Conservation (phyloP, 2,329 filamentous ascomycete genomes). For the Aphanoascus verrucosus region DNA sequence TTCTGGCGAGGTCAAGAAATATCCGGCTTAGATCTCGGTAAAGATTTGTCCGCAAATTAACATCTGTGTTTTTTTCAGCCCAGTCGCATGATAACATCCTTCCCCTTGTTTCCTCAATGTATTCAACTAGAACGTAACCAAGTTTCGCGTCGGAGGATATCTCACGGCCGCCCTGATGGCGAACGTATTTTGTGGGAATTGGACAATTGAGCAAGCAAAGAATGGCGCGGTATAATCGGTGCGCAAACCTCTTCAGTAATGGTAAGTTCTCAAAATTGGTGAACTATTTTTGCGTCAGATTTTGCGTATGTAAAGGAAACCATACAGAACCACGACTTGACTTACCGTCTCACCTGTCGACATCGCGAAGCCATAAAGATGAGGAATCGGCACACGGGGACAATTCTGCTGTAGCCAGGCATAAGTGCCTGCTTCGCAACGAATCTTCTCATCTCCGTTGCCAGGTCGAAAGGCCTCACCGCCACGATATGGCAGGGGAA, state of each 20-base stretch:
- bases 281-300: neutral
- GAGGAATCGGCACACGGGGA: constrained; percentile 14
- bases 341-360: constrained; percentile 15
- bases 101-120: constrained; percentile 15
- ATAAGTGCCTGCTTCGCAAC: constrained; percentile 13
- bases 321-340: neutral
- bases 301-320: neutral
- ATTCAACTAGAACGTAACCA: constrained; percentile 20
- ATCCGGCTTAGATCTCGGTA: constrained; percentile 19
- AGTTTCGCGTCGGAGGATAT: neutral
- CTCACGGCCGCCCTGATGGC: neutral
- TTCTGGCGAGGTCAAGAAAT: constrained; percentile 16
- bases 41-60: constrained; percentile 19
- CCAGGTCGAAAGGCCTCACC: constrained; percentile 11
- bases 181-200: neutral
- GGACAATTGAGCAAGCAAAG: neutral
- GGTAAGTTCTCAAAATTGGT: neutral
- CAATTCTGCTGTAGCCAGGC: constrained; percentile 11
- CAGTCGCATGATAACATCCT: constrained; percentile 21
- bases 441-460: constrained; percentile 12
- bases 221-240: neutral
- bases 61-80: constrained; percentile 14
- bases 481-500: constrained; percentile 9
- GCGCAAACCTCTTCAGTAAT: neutral
- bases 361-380: constrained; percentile 16